Base-by-base conservation (phyloP, 495 filamentous ascomycete species). In the Penicillium tannophilum region DNA sequence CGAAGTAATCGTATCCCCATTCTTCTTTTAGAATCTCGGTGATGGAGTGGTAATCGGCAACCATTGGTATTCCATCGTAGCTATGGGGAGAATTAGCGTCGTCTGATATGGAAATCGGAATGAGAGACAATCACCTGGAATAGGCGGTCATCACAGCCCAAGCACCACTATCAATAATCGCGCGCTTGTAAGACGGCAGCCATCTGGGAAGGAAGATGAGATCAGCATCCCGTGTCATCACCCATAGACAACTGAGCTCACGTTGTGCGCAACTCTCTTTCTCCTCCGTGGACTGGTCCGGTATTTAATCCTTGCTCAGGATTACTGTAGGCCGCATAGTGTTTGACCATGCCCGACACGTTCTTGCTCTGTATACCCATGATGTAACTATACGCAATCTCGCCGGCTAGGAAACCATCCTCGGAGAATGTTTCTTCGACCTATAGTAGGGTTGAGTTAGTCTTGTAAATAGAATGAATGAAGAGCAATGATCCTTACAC, bases 381-480 rank as follows among this genome's bases (percentile, higher is more conserved):
- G 54, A 85, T 80, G 54, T 84, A 88, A 19, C 73, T 70, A 60
- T 84, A 77, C n/a, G 81, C 84, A 6, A 86, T 78, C 60, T 88
- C 85, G 20, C 84, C 83, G 17, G 82, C 67, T 20, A 90, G 77
- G 62, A 81, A 86, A 6, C 81, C 69, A 52, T 90, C 88, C 67
- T 91, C 88, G 35, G 84, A 81, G 62, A 77, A 88, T 2, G 80
- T 87, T 68, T 91, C 88, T 68, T 90, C 87, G 2, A 90, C 86
- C 73, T 77, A 26, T 17, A 16, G 2, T 1, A 48, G 9, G 11
- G 0, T 8, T 26, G 9, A n/a, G 28, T 43, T 55, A 31, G 20
- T 16, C 16, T 0, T 45, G 7, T 17, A 14, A 1, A 31, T 33
- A 54, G n/a, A 26, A 31, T 31, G 3, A 10, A 14, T 10, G 9